Percentiles rank a stretch among this genome's conserved stretches.
Conservation (phyloP, 164 flowering plant genomes). For the Magnolia changhungtana region DNA sequence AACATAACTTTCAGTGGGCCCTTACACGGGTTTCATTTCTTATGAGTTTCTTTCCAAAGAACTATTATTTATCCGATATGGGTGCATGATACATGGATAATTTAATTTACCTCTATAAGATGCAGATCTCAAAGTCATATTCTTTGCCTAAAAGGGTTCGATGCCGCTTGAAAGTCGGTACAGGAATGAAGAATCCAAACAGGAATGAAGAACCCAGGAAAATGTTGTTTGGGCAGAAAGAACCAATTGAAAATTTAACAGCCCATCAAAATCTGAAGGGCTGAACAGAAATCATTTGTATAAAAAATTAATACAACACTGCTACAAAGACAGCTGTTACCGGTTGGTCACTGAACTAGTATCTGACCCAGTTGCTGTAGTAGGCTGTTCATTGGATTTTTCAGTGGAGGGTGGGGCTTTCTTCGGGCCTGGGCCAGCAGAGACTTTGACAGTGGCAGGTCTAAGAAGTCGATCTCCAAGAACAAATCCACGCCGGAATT, state of each 20-base stretch:
- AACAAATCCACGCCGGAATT: slow-evolving; percentile 73
- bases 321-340: slow-evolving; percentile 2
- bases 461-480: slow-evolving; percentile 73
- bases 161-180: not conserved
- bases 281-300: not conserved
- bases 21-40: no score
- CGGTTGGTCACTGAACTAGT: slow-evolving; percentile 14
- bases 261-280: not conserved
- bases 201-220: no score
- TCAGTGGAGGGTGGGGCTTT: slow-evolving; percentile 28
- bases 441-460: slow-evolving; percentile 93
- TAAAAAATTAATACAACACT: not conserved
- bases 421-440: slow-evolving; percentile 70
- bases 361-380: slow-evolving; percentile 40
- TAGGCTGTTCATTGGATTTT: slow-evolving; percentile 30
- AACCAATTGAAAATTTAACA: not conserved
- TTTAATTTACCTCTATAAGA: no score
- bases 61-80: no score
- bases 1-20: no score
- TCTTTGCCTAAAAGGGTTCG: not conserved
- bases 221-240: not conserved
- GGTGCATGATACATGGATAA: no score
- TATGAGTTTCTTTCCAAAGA: no score
- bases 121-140: not conserved
- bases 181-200: no score